Evolutionary conservation across 2,329 filamentous ascomycete genomes (phyloP).

Genomic region (Aspergillus bombycis): DNA sequence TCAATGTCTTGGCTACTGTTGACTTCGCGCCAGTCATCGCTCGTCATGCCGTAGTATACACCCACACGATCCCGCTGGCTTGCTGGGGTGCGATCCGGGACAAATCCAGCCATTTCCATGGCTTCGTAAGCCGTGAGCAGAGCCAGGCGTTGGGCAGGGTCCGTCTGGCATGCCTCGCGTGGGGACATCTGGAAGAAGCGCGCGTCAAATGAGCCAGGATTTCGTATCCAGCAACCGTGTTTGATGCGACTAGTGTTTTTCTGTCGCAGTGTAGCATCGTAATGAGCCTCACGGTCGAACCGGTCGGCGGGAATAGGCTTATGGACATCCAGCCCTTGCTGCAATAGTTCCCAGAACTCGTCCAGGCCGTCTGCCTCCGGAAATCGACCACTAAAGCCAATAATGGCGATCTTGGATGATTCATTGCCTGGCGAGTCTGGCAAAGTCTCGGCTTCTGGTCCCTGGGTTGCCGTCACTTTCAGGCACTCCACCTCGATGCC

Average conservation of each 20-base stretch:
- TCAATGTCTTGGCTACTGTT: constrained; percentile 73
- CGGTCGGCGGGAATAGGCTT: constrained; percentile 38
- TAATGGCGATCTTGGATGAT: constrained; percentile 9
- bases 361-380: constrained; percentile 3
- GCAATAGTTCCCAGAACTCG: constrained; percentile 8
- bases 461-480: neutral
- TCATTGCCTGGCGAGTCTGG: neutral
- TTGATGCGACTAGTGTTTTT: constrained; percentile 78
- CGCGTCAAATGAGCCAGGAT: constrained; percentile 78
- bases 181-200: constrained; percentile 88
- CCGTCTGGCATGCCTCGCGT: constrained; percentile 76
- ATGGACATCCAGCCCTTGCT: constrained; percentile 9
- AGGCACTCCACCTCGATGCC: neutral
- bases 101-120: constrained; percentile 77
- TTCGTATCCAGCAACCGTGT: constrained; percentile 74
- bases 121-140: constrained; percentile 79
- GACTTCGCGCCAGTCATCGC: constrained; percentile 76
- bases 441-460: neutral
- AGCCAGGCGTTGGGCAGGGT: constrained; percentile 78
- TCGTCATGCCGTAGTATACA: constrained; percentile 75
- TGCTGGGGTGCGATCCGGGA: constrained; percentile 71
- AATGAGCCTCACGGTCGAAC: constrained; percentile 73
- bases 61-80: constrained; percentile 68
- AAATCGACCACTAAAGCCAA: constrained; percentile 12
- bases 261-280: constrained; percentile 70